phyloP scores from a whole-genome alignment of 2,329 filamentous ascomycete genomes.

The Alternaria novae-zelandiae region DNA sequence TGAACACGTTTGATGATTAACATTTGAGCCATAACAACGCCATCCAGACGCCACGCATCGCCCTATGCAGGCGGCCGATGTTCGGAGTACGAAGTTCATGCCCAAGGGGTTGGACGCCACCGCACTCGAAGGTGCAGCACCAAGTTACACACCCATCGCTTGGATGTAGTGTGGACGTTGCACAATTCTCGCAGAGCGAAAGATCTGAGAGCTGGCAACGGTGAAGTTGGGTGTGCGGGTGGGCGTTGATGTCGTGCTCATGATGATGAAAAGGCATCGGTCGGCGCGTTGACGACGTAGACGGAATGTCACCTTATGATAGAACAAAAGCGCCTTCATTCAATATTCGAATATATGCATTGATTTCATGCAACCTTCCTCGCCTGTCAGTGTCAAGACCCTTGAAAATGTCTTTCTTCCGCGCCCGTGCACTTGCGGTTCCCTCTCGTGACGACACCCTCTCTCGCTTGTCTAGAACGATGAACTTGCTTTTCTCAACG shows the following conservation, averaged over 20 bases:
- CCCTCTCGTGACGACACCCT: not conserved
- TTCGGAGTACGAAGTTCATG: not conserved
- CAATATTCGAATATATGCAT: slow-evolving; percentile 16
- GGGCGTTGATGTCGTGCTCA: slow-evolving; percentile 8
- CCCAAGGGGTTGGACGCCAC: not conserved
- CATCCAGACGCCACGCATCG: not conserved
- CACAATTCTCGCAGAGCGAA: not conserved
- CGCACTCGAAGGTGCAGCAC: not conserved
- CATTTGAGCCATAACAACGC: slow-evolving; percentile 4
- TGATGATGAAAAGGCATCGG: slow-evolving; percentile 27
- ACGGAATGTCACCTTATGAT: not conserved
- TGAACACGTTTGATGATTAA: slow-evolving; percentile 44
- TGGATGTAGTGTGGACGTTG: not conserved
- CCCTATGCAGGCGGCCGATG: not conserved
- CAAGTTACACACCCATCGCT: not conserved
- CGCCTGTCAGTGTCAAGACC: not conserved
- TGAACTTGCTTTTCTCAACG: not conserved
- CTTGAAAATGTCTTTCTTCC: not conserved
- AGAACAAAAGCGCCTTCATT: slow-evolving; percentile 22
- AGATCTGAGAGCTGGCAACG: not conserved
- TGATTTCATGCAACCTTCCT: slow-evolving; percentile 7
- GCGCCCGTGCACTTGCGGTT: not conserved
- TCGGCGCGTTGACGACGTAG: not conserved
- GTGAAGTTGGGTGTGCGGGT: not conserved
- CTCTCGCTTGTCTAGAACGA: not conserved